A percentile compares a stretch with the other conserved stretches of the same genome.
Evolutionary conservation across 1,139 yeast species (phyloP).

Genomic region (Wickerhamomyces sp.): DNA sequence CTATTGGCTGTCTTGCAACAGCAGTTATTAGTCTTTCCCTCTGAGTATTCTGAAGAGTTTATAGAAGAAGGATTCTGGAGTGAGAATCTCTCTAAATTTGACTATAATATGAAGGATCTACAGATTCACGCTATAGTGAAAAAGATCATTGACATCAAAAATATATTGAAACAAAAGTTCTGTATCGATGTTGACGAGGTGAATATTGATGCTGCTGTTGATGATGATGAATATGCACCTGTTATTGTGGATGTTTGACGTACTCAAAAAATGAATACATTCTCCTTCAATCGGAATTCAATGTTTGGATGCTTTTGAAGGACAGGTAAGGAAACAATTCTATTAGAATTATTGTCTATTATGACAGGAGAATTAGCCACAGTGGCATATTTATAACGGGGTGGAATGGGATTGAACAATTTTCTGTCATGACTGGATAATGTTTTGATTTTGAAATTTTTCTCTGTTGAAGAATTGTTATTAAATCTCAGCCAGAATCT

Average conservation of each 20-base stretch:
- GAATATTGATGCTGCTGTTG: too few relatives aligned
- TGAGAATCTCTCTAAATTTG: slow-evolving; percentile 18
- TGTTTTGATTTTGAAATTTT: slow-evolving; percentile 13
- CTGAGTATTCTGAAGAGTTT: slow-evolving; percentile 34
- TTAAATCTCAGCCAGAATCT: slow-evolving; percentile 20
- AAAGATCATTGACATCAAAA: slow-evolving; percentile 12
- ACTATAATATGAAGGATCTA: slow-evolving; percentile 17
- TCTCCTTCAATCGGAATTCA: slow-evolving; percentile 16
- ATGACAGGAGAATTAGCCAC: slow-evolving; percentile 16
- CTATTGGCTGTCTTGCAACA: slow-evolving; percentile 26
- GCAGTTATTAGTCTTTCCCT: slow-evolving; percentile 33
- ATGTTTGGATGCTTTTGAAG: slow-evolving; percentile 3
- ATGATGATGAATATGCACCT: slow-evolving; percentile 23
- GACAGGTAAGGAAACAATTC: slow-evolving; percentile 15
- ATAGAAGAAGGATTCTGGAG: slow-evolving; percentile 16
- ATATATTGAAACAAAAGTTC: slow-evolving; percentile 10
- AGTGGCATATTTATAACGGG: slow-evolving; percentile 14
- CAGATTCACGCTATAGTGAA: slow-evolving; percentile 14
- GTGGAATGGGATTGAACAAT: slow-evolving; percentile 13
- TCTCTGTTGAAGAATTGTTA: neutral
- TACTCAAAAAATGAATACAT: slow-evolving; percentile 10
- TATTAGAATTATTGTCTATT: slow-evolving; percentile 6
- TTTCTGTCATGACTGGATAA: slow-evolving; percentile 12
- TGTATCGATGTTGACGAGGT: slow-evolving; percentile 15
- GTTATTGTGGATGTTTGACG: slow-evolving; percentile 16